Evolutionary conservation across 352 stramenopile species (phyloP), one percentile per base, ranked within the genome.

Genomic region (Aphanomyces stellatus): DNA sequence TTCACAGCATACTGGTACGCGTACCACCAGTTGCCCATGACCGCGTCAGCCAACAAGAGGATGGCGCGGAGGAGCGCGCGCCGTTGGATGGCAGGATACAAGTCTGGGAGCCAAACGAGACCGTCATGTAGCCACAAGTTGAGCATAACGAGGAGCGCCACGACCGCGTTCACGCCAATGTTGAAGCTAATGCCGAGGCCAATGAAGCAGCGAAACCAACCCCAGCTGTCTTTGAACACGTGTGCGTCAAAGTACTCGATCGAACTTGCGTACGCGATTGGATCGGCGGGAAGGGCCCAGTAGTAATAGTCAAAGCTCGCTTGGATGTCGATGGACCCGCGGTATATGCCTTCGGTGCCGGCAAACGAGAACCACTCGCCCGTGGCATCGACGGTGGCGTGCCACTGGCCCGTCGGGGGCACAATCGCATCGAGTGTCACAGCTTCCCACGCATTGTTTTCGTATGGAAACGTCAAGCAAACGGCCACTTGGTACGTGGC

Each of bases 61-160:
- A 7, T 28, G 6, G 60, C 41, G 19, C 60, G 60, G 8, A 67
- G 3, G 6, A 8, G 8, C 15, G 31, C 60, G 3, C 60, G 2
- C 7, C 33, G 24, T 31, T 67, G 40, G 35, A 67, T 57, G 17
- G 34, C 57, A 7, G 60, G 60, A 57, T 55, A 67, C 8, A 67
- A 8, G 25, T 67, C 60, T 17, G 60, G 60, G 15, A 67, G 6
- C 60, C 60, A 67, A 10, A 67, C 6, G n/a, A 25, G 22, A 2
- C 35, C n/a, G 7, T 40, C 30, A 8, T 41, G 17, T 6, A 25
- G n/a, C 11, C 40, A 67, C 22, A 67, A 25, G 35, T 67, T 41
- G 25, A 41, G 27, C n/a, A 19, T 48, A 10, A 49, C 17, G 22
- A 67, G 7, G 24, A 56, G 4, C 4, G 60, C 40, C 22, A 67